phyloP scores from a whole-genome alignment of 164 flowering plant species.

The Stephania cephalantha region DNA sequence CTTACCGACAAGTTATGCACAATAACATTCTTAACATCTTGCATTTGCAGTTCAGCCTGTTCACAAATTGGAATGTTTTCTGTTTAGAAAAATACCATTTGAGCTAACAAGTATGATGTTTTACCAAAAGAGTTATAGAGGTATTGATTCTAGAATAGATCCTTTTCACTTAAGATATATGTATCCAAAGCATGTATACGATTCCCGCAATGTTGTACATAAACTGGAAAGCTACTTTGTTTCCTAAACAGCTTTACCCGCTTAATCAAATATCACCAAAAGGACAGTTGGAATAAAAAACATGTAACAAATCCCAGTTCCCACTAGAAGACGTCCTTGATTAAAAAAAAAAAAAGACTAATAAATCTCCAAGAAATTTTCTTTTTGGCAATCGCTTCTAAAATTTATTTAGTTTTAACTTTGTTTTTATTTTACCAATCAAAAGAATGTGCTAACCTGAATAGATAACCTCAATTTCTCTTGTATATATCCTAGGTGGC shows the following conservation, averaged over 20 bases:
- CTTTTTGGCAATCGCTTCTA: too few relatives aligned
- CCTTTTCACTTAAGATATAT: not conserved
- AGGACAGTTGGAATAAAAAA: too few relatives aligned
- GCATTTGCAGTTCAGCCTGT: conserved; percentile 94
- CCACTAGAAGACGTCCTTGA: not conserved
- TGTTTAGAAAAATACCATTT: not conserved
- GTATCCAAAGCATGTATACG: not conserved
- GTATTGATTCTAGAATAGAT: not conserved
- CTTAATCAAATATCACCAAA: too few relatives aligned
- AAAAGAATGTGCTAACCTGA: too few relatives aligned
- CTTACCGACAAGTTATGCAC: conserved; percentile 93
- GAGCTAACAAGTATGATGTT: not conserved
- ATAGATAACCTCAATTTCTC: too few relatives aligned
- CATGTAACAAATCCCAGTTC: not conserved
- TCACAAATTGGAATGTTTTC: conserved; percentile 13
- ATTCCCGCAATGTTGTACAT: not conserved
- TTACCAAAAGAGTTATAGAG: not conserved
- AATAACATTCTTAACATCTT: conserved; percentile 75
- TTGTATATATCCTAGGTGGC: too few relatives aligned
- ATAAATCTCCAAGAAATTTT: too few relatives aligned
- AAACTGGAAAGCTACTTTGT: not conserved
- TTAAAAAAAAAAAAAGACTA: too few relatives aligned
- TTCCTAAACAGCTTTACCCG: not conserved
- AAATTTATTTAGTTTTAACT: too few relatives aligned
- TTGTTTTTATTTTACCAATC: too few relatives aligned